phyloP scores from a whole-genome alignment of 345 rosid genomes.

The Rhodamnia rubescens region DNA sequence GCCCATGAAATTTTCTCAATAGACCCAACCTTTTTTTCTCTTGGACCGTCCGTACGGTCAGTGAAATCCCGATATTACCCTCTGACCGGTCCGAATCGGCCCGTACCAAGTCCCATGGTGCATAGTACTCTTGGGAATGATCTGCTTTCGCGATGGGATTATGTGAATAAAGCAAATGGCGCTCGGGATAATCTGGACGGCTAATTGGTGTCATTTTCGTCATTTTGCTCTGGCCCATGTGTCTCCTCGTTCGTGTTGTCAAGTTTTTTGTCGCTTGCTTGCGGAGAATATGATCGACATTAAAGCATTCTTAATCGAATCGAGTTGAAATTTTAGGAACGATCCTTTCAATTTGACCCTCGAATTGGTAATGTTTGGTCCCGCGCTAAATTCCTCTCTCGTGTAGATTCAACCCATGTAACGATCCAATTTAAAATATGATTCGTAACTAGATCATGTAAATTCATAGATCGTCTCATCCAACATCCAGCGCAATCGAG shows the following conservation, averaged over 20 bases:
- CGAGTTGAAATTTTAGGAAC: not conserved
- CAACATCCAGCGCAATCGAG: not conserved
- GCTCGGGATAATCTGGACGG: not conserved
- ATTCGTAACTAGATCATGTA: not conserved
- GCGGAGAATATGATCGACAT: not conserved
- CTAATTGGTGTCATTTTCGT: not conserved
- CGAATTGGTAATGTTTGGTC: not conserved
- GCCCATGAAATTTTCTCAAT: not conserved
- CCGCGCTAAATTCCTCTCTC: not conserved
- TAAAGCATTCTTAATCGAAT: not conserved
- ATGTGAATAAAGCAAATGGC: not conserved
- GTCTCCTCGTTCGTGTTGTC: not conserved
- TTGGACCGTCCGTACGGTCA: not conserved
- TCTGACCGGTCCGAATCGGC: not conserved
- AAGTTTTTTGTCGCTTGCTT: not conserved
- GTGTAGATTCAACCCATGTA: fast-evolving
- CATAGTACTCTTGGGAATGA: not conserved
- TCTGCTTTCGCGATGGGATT: not conserved
- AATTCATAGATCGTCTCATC: not conserved
- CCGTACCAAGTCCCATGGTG: not conserved
- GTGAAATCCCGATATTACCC: not conserved
- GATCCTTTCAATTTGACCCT: not conserved
- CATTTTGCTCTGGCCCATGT: not conserved
- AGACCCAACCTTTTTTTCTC: not conserved
- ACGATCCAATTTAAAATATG: not conserved